A percentile compares a stretch with the other conserved stretches of the same genome.
These are phyloP conservation scores for Sphaerobolus stellatus DNA, from an alignment of 1,284 basidiomycete species.

Conservation along the genomic window DNA sequence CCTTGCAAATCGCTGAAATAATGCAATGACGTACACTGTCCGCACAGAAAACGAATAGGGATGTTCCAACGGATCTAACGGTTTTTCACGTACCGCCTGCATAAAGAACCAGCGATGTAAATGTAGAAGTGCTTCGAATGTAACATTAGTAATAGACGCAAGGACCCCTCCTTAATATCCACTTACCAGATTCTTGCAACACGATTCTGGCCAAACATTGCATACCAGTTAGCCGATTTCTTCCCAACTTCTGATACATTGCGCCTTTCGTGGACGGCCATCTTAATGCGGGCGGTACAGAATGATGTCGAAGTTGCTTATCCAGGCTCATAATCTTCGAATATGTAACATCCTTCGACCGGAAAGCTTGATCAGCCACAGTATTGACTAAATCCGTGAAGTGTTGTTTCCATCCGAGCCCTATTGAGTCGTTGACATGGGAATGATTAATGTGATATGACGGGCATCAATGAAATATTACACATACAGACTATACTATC, in stretches of 20 bases:
- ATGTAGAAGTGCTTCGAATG: conserved; percentile 6
- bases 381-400: conserved; percentile 12
- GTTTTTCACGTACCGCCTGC: conserved; percentile 9
- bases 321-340: conserved; percentile 9
- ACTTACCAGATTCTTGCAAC: conserved; percentile 10
- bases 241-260: conserved; percentile 12
- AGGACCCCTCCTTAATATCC: no score
- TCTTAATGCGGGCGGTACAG: conserved; percentile 5
- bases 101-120: conserved; percentile 14
- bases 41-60: conserved; percentile 9
- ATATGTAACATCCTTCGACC: conserved; percentile 9
- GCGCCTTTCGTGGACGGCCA: conserved; percentile 13
- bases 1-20: neutral
- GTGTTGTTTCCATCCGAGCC: conserved; percentile 14
- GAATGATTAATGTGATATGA: neutral
- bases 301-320: conserved; percentile 11
- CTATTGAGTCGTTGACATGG: conserved; percentile 3
- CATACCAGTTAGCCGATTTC: conserved; percentile 10
- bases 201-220: conserved; percentile 13
- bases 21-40: conserved; percentile 6
- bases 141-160: neutral
- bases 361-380: conserved; percentile 11
- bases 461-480: neutral
- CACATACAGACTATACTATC: conserved; percentile 9
- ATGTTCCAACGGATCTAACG: conserved; percentile 12